These are phyloP conservation scores for Asterochloris sp. DNA, from an alignment of 139 green algal genomes.

Conservation along the genomic window DNA sequence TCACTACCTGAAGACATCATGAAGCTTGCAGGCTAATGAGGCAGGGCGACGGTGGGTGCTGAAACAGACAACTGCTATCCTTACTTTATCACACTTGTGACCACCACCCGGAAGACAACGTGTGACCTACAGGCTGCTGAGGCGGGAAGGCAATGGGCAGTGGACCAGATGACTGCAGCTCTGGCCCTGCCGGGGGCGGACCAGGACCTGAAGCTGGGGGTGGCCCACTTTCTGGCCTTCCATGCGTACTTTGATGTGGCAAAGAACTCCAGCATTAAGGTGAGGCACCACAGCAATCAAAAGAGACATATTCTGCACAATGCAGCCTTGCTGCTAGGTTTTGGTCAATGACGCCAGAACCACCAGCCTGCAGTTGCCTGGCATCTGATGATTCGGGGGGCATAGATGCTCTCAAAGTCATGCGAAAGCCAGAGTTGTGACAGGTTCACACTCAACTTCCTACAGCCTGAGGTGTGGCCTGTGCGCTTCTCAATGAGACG, in stretches of 20 bases:
- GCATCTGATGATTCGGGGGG: not conserved
- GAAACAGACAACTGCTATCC: too few relatives aligned
- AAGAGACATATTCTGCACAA: too few relatives aligned
- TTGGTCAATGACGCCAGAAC: not conserved
- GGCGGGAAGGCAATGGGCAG: conserved; percentile 11
- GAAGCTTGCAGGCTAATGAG: too few relatives aligned
- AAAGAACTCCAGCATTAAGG: conserved; percentile 19
- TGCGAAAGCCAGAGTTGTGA: not conserved
- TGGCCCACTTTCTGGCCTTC: conserved; percentile 54
- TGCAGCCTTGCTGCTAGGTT: too few relatives aligned
- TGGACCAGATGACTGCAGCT: conserved; percentile 56
- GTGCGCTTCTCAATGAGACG: too few relatives aligned
- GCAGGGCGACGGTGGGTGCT: too few relatives aligned
- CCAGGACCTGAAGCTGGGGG: conserved; percentile 4
- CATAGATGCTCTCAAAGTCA: not conserved
- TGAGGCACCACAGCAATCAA: not conserved
- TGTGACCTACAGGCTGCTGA: not conserved
- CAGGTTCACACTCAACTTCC: not conserved
- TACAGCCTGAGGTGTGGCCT: too few relatives aligned
- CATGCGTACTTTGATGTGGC: conserved; percentile 50
- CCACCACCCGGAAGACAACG: too few relatives aligned
- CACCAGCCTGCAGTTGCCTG: not conserved
- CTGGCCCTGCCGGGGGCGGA: conserved; percentile 28
- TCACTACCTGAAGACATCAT: too few relatives aligned
- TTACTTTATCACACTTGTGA: too few relatives aligned